Evolutionary conservation across 2,329 filamentous ascomycete species (phyloP), one percentile per base, ranked within the genome.

Genomic region (Colletotrichum eleusines): DNA sequence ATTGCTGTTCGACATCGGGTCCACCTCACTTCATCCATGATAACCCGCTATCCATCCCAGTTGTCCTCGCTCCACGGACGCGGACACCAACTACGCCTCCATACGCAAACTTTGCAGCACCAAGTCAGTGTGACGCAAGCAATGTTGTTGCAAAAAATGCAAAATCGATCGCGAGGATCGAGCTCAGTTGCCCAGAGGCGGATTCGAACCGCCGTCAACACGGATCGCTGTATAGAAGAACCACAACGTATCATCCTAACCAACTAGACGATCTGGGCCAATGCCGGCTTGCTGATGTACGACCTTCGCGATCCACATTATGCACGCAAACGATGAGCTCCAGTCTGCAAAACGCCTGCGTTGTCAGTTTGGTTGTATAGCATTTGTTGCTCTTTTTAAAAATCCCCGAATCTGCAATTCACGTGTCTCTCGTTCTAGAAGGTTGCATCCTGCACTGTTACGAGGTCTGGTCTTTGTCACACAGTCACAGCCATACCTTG

Each of bases 161-260:
- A 42, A 20, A 14, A 7, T 23, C 2, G 20, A 23, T 23, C 18
- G 1, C 0, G 2, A 5, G 0, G 9, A 54, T 14, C 51, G 35
- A n/a, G 5, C 11, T n/a, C 18, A 35, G 23, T 23, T 54, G 51
- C 51, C 51, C 51, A 55, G 51, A 55, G 51, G 51, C 51, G 51
- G 51, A 54, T 54, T 54, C 51, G 51, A 54, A 54, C 51, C 51
- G 51, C 51, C 51, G 51, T 54, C 51, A 54, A 54, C 51, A 54
- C 51, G 51, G 51, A 54, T 54, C 51, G 51, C 51, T 54, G 51
- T 54, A 54, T 54, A 54, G 51, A 54, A 54, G 51, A 54, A 54
- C 51, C 51, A 54, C 51, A 54, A 54, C 51, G 51, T 54, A 54
- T 54, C 51, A 54, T 54, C 51, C 51, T 54, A 54, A 54, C 51